phyloP scores from a whole-genome alignment of 257 asterid species.

The Knoxia roxburghii region DNA sequence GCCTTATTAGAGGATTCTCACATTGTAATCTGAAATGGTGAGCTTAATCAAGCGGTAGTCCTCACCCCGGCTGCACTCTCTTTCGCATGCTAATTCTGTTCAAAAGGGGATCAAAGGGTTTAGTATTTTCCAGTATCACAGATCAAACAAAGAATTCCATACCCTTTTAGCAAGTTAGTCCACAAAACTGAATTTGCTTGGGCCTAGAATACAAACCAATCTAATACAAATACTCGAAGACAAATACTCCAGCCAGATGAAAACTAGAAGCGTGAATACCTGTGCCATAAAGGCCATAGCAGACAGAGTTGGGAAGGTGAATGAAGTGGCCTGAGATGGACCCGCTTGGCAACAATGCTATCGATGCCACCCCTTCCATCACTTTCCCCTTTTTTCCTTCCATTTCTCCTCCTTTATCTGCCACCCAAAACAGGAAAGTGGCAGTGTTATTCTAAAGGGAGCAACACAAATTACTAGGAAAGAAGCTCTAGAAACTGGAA shows the following conservation, averaged over 20 bases:
- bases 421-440: conserved; percentile 2
- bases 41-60: conserved; percentile 94
- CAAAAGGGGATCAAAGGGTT: background rate
- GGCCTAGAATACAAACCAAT: background rate
- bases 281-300: conserved; percentile 85
- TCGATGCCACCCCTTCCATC: conserved; percentile 89
- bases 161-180: no score
- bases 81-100: conserved; percentile 83
- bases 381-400: conserved; percentile 21
- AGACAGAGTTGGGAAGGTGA: conserved; percentile 70
- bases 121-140: background rate
- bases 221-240: background rate
- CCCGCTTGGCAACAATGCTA: conserved; percentile 80
- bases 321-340: conserved; percentile 94
- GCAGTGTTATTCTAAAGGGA: background rate
- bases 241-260: background rate
- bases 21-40: conserved; percentile 68
- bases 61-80: conserved; percentile 98
- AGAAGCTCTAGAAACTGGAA: background rate
- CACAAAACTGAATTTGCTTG: background rate
- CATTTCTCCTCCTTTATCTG: conserved; percentile 10
- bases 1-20: conserved; percentile 23
- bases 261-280: conserved; percentile 35
- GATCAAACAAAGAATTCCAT: background rate
- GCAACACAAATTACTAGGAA: background rate